Conservation (phyloP, 495 filamentous ascomycete species). For the Clohesyomyces aquaticus region DNA sequence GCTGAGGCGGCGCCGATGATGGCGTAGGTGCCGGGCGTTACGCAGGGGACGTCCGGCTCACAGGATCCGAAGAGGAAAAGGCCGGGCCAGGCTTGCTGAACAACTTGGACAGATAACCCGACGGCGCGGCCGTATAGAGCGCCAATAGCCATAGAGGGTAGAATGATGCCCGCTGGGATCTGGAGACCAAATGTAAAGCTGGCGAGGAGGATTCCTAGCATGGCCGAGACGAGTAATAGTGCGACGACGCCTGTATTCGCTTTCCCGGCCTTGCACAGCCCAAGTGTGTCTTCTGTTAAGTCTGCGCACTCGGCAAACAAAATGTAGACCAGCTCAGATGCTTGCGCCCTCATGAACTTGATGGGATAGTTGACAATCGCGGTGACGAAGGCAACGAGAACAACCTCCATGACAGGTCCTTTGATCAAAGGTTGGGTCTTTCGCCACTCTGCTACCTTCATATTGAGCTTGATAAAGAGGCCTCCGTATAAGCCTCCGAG, state of each 20-base stretch:
- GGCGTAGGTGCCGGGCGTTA: conserved; percentile 93
- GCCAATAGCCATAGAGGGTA: conserved; percentile 97
- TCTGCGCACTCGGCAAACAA: conserved; percentile 89
- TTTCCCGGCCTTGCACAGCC: conserved; percentile 79
- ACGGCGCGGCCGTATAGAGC: conserved; percentile 90
- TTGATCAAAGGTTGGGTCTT: conserved; percentile 62
- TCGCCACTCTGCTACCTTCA: conserved; percentile 82
- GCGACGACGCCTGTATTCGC: conserved; percentile 73
- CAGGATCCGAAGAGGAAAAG: conserved; percentile 80
- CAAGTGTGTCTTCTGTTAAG: conserved; percentile 77
- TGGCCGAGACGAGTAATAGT: conserved; percentile 75
- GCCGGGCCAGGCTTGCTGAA: conserved; percentile 76
- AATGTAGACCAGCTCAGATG: conserved; percentile 86
- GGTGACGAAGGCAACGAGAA: conserved; percentile 72
- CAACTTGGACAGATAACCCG: conserved; percentile 85
- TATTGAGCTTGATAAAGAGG: conserved; percentile 92
- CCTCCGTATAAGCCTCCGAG: conserved; percentile 91
- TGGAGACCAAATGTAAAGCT: conserved; percentile 94
- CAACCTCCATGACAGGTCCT: conserved; percentile 75
- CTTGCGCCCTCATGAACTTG: conserved; percentile 85
- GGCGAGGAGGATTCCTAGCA: conserved; percentile 83
- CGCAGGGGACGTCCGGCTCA: conserved; percentile 84
- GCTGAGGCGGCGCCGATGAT: conserved; percentile 97
- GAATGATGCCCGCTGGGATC: conserved; percentile 92
- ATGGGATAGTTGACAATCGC: conserved; percentile 93